Base-by-base conservation (phyloP, 306 rosid species). In the Fragaria iinumae region DNA sequence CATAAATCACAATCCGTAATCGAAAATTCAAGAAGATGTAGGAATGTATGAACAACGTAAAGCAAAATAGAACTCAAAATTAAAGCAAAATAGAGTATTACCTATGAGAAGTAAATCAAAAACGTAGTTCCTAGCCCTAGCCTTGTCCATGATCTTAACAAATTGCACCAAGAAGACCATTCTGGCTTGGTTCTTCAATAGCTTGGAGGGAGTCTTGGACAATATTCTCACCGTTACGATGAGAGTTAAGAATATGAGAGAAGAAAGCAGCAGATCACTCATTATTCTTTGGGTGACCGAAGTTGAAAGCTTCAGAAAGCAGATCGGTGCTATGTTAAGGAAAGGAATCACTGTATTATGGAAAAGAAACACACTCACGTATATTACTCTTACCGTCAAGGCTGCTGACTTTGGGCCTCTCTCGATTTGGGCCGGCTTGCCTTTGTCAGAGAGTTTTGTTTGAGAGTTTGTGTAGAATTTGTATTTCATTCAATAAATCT, bases 91-190 rank as follows among this genome's bases (percentile, higher is more conserved):
- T 53, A 25, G 36, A 23, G 0, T 1, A 11, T 25, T 11, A 59
- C 66, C 66, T 25, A 59, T 59, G 66, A 59, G 66, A 59, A 59
- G 38, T 59, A 59, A 59, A 25, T 59, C 66, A 27, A 12, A 59
- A 4, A 25, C 66, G 36, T 9, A 59, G 36, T 59, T 59, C 38
- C 36, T 59, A 23, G 18, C 66, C 66, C 18, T 25, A 59, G 66
- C 36, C 66, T 59, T 25, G 66, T 59, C 38, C 66, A 59, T 59
- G 66, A 59, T 25, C 38, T 18, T 59, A 59, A 59, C 36, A 25
- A 59, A 11, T 23, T 3, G 27, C 32, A 59, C 65, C 17, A 59
- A 11, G 64, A 57, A 10, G 65, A 59, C 65, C 65, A 59, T 59
- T 59, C 36, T 25, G 65, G 65, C 65, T 16, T 59, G 65, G 36